Conservation (phyloP, 2,329 filamentous ascomycete genomes). For the Monosporascus ibericus region DNA sequence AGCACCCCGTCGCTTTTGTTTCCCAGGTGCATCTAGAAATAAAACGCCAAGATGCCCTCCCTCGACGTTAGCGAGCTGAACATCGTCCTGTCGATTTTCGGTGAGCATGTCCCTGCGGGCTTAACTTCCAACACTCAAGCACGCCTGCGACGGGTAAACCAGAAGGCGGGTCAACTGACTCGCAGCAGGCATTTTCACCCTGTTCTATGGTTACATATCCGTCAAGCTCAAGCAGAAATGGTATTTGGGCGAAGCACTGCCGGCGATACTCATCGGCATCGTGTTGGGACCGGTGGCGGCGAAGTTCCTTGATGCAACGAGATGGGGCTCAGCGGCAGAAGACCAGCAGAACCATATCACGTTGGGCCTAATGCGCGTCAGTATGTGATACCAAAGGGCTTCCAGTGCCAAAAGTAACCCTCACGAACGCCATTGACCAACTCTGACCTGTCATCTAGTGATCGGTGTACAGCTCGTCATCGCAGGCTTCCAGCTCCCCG, state of each 20-base stretch:
- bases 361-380: conserved; percentile 47
- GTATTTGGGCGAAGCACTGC: conserved; percentile 54
- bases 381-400: conserved; percentile 49
- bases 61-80: conserved; percentile 47
- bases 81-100: conserved; percentile 40
- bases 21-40: too few species aligned
- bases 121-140: too few species aligned
- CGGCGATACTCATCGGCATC: conserved; percentile 48
- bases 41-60: conserved; percentile 32
- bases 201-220: conserved; percentile 44
- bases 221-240: conserved; percentile 46
- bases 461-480: conserved; percentile 32
- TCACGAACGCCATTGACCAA: too few species aligned
- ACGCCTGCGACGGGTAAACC: too few species aligned
- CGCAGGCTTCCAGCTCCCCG: conserved; percentile 55
- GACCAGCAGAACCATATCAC: conserved; percentile 34
- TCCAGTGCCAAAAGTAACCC: too few species aligned
- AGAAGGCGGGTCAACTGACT: conserved; percentile 9
- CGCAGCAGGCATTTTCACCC: conserved; percentile 36
- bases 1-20: too few species aligned
- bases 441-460: too few species aligned
- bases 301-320: conserved; percentile 42
- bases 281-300: conserved; percentile 48
- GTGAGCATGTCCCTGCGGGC: conserved; percentile 21
- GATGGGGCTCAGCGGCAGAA: conserved; percentile 30